phyloP scores from a whole-genome alignment of 345 rosid species.

The Eucalyptus erythrocorys region DNA sequence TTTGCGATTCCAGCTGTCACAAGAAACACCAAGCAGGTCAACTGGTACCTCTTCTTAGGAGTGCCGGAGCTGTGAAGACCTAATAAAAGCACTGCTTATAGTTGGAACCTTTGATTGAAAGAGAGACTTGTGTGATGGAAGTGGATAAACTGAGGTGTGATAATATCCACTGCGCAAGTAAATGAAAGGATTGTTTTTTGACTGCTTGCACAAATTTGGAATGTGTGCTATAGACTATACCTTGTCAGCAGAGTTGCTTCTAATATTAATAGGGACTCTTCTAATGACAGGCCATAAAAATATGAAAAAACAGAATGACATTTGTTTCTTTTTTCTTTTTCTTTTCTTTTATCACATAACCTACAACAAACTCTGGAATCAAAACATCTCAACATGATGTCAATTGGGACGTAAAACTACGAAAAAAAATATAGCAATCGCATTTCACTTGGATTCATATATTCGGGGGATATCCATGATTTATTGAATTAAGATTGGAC shows the following conservation, averaged over 20 bases:
- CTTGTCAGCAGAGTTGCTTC: not conserved
- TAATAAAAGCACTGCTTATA: not conserved
- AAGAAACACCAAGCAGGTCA: not conserved
- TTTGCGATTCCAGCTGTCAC: not conserved
- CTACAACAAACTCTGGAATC: no score
- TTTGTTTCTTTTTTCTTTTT: no score
- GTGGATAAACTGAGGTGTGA: not conserved
- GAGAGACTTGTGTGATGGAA: not conserved
- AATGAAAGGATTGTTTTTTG: not conserved
- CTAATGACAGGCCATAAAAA: not conserved
- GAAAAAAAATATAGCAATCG: no score
- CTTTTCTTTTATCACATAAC: no score
- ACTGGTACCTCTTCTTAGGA: not conserved
- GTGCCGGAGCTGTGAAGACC: not conserved
- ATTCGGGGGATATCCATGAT: no score
- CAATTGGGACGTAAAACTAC: no score
- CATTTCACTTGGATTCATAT: no score
- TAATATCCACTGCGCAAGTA: not conserved
- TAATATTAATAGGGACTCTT: not conserved
- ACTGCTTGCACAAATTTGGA: not conserved
- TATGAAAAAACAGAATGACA: accelerated
- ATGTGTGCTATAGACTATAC: no score
- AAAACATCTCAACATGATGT: no score
- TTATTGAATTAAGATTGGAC: no score
- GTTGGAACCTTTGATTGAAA: not conserved